These are phyloP conservation scores for Chlorencoelia australis DNA, from an alignment of 2,329 filamentous ascomycete species.

Conservation along the genomic window DNA sequence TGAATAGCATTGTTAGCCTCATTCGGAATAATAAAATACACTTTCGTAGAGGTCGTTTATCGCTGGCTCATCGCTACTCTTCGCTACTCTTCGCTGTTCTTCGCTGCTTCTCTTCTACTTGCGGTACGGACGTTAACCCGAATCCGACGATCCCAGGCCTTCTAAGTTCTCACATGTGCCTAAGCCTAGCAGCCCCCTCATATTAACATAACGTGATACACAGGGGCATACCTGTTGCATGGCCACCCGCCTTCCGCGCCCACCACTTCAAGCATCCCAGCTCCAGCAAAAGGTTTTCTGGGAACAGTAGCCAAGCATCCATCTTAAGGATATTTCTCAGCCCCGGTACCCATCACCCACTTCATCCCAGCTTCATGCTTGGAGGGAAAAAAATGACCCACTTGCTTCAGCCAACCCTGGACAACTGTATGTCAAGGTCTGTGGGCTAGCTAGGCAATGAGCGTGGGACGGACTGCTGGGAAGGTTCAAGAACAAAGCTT, in stretches of 20 bases:
- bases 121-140: no score
- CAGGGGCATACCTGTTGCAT: slow-evolving; percentile 14
- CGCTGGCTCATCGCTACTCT: no score
- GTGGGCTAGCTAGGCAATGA: slow-evolving; percentile 19
- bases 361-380: slow-evolving; percentile 13
- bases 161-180: no score
- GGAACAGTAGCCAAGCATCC: slow-evolving; percentile 5
- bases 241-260: slow-evolving; percentile 21
- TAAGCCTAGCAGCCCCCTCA: no score
- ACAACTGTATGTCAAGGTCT: slow-evolving; percentile 17
- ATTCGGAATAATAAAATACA: no score
- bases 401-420: slow-evolving; percentile 16
- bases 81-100: no score
- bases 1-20: no score
- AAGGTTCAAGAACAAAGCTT: slow-evolving; percentile 12
- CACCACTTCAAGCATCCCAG: slow-evolving; percentile 6
- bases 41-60: no score
- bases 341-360: slow-evolving; percentile 10
- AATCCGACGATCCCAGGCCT: no score
- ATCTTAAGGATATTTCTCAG: slow-evolving; percentile 5
- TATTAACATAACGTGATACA: slow-evolving; percentile 20
- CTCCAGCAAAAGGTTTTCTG: slow-evolving; percentile 11
- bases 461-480: slow-evolving; percentile 20
- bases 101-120: no score
- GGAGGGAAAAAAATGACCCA: slow-evolving; percentile 14